Percentiles rank a stretch among this genome's conserved stretches.
Conservation (phyloP, 495 filamentous ascomycete genomes). For the Stereocaulon alpinum region DNA sequence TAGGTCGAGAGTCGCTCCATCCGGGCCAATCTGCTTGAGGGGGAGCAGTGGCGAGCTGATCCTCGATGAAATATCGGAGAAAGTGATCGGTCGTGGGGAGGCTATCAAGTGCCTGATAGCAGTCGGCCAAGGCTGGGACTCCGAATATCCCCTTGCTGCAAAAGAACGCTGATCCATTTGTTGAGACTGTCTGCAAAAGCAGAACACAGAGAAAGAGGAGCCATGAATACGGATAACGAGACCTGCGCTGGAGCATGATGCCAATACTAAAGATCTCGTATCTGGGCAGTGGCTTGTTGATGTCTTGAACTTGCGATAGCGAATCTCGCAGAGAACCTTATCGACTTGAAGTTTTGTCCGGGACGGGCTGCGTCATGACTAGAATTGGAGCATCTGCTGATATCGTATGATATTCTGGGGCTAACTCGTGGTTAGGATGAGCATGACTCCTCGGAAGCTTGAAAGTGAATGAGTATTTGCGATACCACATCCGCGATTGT, state of each 20-base stretch:
- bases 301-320: no score
- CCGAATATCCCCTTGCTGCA: background rate
- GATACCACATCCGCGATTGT: no score
- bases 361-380: no score
- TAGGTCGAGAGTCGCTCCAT: background rate
- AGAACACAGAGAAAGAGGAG: background rate
- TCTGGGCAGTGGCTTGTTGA: no score
- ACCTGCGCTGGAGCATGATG: background rate
- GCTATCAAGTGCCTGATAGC: background rate
- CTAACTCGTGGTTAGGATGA: no score
- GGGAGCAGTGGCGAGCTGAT: background rate
- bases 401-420: no score
- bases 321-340: no score
- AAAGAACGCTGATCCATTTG: background rate
- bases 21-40: background rate
- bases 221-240: background rate
- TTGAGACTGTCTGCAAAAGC: background rate
- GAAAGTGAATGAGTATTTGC: no score
- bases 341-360: no score
- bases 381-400: no score
- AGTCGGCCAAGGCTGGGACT: background rate
- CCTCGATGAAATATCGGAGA: constrained; percentile 4
- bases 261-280: no score
- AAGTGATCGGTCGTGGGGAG: background rate
- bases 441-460: no score